Evolutionary conservation across 345 rosid species (phyloP).

Genomic region (Camelina laxa): DNA sequence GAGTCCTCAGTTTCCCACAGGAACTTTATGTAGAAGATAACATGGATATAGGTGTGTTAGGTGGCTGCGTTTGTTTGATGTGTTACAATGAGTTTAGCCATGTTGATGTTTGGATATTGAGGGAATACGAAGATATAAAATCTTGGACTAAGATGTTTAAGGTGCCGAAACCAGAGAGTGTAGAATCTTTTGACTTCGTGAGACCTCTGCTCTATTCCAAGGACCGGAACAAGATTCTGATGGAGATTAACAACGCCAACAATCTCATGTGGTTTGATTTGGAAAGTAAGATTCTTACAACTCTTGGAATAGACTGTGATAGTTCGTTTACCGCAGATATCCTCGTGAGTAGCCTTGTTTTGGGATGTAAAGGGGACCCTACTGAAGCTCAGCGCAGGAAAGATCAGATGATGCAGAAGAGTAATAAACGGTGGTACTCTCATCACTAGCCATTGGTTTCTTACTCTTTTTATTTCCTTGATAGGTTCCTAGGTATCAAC

Average conservation of each 20-base stretch:
- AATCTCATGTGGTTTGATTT: slow-evolving; percentile 55
- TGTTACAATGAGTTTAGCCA: slow-evolving; percentile 18
- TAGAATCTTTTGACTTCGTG: slow-evolving; percentile 32
- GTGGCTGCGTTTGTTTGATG: slow-evolving; percentile 46
- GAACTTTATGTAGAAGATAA: not conserved
- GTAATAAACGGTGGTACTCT: slow-evolving; percentile 48
- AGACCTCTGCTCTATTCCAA: slow-evolving; percentile 51
- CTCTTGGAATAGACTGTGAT: slow-evolving; percentile 42
- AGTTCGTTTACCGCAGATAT: slow-evolving; percentile 21
- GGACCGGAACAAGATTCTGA: slow-evolving; percentile 44
- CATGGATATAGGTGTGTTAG: slow-evolving; percentile 48
- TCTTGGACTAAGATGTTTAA: slow-evolving; percentile 55
- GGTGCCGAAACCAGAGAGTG: slow-evolving; percentile 17
- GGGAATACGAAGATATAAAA: slow-evolving; percentile 44
- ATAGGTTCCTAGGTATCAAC: not conserved
- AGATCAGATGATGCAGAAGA: not conserved
- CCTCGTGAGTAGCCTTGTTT: slow-evolving; percentile 53
- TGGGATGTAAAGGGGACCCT: slow-evolving; percentile 33
- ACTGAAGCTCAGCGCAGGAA: slow-evolving; percentile 4
- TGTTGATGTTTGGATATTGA: slow-evolving; percentile 59
- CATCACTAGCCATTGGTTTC: not conserved
- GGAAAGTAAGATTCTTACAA: slow-evolving; percentile 26
- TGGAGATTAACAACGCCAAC: slow-evolving; percentile 47
- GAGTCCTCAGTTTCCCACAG: slow-evolving; percentile 41
- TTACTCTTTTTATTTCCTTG: too few relatives aligned